Evolutionary conservation across 139 green algal species (phyloP).

Genomic region (Chlorella sp.): DNA sequence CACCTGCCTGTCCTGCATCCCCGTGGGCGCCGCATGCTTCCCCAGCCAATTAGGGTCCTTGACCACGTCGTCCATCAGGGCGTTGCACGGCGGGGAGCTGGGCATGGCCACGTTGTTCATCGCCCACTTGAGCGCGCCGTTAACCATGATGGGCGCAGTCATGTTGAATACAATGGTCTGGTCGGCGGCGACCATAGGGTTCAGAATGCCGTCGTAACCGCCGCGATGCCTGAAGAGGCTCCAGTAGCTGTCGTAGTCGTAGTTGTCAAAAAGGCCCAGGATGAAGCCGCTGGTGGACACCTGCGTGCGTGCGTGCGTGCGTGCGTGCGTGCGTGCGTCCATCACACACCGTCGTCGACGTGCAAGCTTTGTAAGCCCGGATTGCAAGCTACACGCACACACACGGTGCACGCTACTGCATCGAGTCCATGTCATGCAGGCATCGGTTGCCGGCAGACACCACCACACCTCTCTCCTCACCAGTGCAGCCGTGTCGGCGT

Average conservation of each 20-base stretch:
- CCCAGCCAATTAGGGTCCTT: conserved; percentile 6
- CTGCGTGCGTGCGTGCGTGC: no score
- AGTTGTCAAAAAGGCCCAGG: conserved; percentile 12
- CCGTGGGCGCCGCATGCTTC: not conserved
- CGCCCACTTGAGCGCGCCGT: conserved; percentile 39
- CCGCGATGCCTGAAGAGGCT: conserved; percentile 8
- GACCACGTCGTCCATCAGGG: conserved; percentile 15
- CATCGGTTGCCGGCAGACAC: no score
- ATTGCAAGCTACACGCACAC: no score
- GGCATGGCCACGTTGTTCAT: conserved; percentile 41
- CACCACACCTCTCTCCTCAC: not conserved
- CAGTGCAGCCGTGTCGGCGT: not conserved
- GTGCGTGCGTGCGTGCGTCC: no score
- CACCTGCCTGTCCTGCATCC: no score
- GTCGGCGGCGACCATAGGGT: not conserved
- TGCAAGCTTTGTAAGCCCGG: no score
- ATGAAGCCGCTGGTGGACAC: conserved; percentile 1
- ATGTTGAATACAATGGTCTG: conserved; percentile 21
- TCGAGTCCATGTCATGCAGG: not conserved
- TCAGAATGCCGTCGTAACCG: not conserved
- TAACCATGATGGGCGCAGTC: conserved; percentile 36
- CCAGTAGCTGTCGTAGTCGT: conserved; percentile 10
- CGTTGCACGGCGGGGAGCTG: conserved; percentile 23
- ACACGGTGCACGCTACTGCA: not conserved
- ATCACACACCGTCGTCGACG: no score